Percentiles rank a stretch among this genome's conserved stretches.
These are phyloP conservation scores for Penicillium sp. DNA, from an alignment of 2,329 filamentous ascomycete genomes.

Conservation along the genomic window DNA sequence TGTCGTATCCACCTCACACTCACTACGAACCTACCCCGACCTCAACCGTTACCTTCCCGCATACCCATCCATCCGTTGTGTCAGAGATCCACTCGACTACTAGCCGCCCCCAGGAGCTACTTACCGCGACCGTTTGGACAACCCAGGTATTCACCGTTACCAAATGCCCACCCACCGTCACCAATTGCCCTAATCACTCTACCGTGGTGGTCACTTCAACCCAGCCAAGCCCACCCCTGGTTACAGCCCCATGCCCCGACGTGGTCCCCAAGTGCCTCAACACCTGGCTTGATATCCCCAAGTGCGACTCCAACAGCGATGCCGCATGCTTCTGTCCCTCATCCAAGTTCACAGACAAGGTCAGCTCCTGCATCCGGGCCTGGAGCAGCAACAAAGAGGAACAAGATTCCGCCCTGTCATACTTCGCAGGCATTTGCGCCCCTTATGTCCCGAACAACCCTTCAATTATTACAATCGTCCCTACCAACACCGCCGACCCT, in stretches of 20 bases:
- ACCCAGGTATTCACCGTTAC: conserved; percentile 34
- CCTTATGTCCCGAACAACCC: conserved; percentile 69
- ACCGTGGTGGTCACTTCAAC: conserved; percentile 45
- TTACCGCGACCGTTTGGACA: conserved; percentile 31
- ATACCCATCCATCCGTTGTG: too few relatives aligned
- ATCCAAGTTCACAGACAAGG: conserved; percentile 66
- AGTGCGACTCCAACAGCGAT: conserved; percentile 80
- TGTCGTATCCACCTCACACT: too few relatives aligned
- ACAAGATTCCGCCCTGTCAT: conserved; percentile 66
- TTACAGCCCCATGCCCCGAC: conserved; percentile 51
- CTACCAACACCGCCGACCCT: conserved; percentile 21
- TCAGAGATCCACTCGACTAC: not conserved
- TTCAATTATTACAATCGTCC: conserved; percentile 53
- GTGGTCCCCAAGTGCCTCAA: conserved; percentile 83
- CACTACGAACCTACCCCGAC: too few relatives aligned
- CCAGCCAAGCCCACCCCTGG: conserved; percentile 17
- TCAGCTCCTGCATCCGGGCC: conserved; percentile 74
- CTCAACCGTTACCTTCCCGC: too few relatives aligned
- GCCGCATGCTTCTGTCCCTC: conserved; percentile 79
- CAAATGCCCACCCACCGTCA: conserved; percentile 34
- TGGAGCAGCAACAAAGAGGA: conserved; percentile 64
- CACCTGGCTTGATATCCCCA: conserved; percentile 70
- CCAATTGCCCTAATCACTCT: conserved; percentile 50
- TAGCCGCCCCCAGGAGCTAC: conserved; percentile 2
- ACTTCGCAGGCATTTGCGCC: conserved; percentile 87